Percentiles rank a stretch among this genome's conserved stretches.
These are phyloP conservation scores for Ascosphaera acerosa DNA, from an alignment of 2,329 filamentous ascomycete genomes.

Conservation along the genomic window DNA sequence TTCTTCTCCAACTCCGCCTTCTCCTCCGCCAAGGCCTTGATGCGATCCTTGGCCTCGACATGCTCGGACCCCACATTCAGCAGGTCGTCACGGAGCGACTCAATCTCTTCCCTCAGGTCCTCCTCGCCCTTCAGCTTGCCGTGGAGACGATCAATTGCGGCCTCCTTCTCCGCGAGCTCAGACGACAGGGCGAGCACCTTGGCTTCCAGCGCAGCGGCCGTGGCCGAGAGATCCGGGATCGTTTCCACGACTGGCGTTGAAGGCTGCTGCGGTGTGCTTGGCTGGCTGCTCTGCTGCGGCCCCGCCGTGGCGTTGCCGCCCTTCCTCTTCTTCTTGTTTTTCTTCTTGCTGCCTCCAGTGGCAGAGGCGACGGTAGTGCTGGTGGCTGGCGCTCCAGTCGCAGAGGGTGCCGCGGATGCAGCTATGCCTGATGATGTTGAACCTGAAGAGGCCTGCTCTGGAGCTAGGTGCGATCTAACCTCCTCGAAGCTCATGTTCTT, in stretches of 20 bases:
- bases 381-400: background rate
- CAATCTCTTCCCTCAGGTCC: conserved; percentile 61
- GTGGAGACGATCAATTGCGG: conserved; percentile 44
- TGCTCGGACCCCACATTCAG: conserved; percentile 58
- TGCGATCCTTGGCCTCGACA: conserved; percentile 53
- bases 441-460: conserved; percentile 2
- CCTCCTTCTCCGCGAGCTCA: conserved; percentile 32
- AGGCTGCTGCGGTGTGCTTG: conserved; percentile 1
- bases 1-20: conserved; percentile 38
- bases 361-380: no score
- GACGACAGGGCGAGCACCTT: conserved; percentile 14
- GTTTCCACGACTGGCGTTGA: background rate
- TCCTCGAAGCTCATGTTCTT: conserved; percentile 13
- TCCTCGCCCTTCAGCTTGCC: conserved; percentile 51
- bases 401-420: conserved; percentile 1
- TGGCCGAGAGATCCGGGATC: conserved; percentile 2
- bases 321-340: conserved; percentile 79
- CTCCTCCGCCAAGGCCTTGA: conserved; percentile 43
- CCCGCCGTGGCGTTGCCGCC: conserved; percentile 26
- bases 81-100: conserved; percentile 56
- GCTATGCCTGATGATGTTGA: background rate
- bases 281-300: background rate
- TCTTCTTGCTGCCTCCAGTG: conserved; percentile 37
- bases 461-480: conserved; percentile 11
- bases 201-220: conserved; percentile 11